phyloP scores from a whole-genome alignment of 441 rosid genomes.

The Adansonia gregorii region DNA sequence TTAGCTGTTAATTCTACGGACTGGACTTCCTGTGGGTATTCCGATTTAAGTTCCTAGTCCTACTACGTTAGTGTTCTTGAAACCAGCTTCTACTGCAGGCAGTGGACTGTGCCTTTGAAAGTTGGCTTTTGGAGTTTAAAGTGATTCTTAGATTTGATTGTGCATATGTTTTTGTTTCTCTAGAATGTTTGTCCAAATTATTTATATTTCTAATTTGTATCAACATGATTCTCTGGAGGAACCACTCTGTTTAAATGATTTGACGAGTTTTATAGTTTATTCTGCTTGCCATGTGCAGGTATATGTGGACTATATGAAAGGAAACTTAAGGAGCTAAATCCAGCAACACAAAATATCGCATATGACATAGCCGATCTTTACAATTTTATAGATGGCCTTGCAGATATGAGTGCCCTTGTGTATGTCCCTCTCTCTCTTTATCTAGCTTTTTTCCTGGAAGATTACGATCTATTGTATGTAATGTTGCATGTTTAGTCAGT shows the following conservation, averaged over 20 bases:
- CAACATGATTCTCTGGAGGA: background rate
- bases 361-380: conserved; percentile 92
- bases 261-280: background rate
- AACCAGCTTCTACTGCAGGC: background rate
- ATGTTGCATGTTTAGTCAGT: background rate
- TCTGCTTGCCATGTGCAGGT: conserved; percentile 46
- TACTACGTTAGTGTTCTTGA: background rate
- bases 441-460: background rate
- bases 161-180: background rate
- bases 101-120: conserved; percentile 1
- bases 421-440: conserved; percentile 43
- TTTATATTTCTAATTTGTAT: too few relatives aligned
- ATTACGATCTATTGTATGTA: background rate
- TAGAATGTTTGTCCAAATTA: background rate
- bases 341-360: conserved; percentile 71
- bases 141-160: background rate
- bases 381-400: conserved; percentile 91
- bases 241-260: background rate
- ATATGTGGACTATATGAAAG: conserved; percentile 88
- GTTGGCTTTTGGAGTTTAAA: background rate
- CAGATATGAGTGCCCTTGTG: conserved; percentile 97
- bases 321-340: conserved; percentile 88
- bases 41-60: background rate
- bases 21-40: background rate
- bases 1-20: background rate